A percentile compares a stretch with the other conserved stretches of the same genome.
Conservation (phyloP, 805 yeast species). For the Metschnikowia hibisci region DNA sequence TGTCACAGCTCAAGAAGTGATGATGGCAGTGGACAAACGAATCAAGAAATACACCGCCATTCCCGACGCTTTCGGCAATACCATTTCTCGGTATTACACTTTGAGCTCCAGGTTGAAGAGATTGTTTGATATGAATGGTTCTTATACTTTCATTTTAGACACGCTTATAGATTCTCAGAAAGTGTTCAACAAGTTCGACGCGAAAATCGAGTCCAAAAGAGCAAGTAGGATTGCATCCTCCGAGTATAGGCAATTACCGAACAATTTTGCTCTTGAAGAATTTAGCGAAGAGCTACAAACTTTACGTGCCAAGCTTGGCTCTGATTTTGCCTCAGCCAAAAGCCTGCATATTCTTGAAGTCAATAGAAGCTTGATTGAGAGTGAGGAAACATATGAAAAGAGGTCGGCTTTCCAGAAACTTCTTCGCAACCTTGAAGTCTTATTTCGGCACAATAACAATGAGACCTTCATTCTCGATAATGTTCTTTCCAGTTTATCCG, state of each 20-base stretch:
- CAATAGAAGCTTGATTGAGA: conserved; percentile 16
- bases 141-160: conserved; percentile 56
- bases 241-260: conserved; percentile 30
- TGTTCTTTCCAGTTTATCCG: conserved; percentile 26
- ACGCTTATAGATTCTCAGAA: conserved; percentile 48
- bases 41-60: conserved; percentile 1
- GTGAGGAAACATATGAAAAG: conserved; percentile 14
- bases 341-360: conserved; percentile 15
- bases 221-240: not conserved
- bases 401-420: conserved; percentile 25
- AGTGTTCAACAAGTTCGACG: conserved; percentile 19
- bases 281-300: conserved; percentile 27
- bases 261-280: conserved; percentile 31
- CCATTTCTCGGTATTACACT: conserved; percentile 4
- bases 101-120: conserved; percentile 9
- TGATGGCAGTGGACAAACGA: conserved; percentile 5
- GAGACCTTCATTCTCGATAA: conserved; percentile 35
- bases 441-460: conserved; percentile 33
- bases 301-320: conserved; percentile 20
- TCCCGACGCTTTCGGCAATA: conserved; percentile 3
- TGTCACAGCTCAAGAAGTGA: conserved; percentile 6
- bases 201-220: conserved; percentile 2
- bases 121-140: conserved; percentile 42
- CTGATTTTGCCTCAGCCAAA: conserved; percentile 16
- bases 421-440: conserved; percentile 25